Evolutionary conservation across 2,329 filamentous ascomycete species (phyloP).

Genomic region (Zasmidium cellare): DNA sequence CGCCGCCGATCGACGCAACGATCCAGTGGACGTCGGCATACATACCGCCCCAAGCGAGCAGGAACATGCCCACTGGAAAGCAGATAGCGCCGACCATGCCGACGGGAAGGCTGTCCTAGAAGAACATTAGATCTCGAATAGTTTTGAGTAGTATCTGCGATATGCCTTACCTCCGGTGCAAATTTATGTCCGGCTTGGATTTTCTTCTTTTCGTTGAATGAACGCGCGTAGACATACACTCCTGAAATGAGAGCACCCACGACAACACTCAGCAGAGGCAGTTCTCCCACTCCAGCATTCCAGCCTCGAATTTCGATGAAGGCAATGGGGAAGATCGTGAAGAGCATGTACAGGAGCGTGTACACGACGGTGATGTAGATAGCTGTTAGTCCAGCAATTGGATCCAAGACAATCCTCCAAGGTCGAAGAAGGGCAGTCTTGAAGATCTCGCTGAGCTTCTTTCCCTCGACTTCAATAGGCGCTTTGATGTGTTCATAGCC

Average conservation of each 20-base stretch:
- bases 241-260: slow-evolving; percentile 51
- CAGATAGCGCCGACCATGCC: slow-evolving; percentile 36
- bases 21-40: slow-evolving; percentile 50
- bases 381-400: slow-evolving; percentile 64
- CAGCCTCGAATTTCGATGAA: slow-evolving; percentile 62
- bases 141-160: slow-evolving; percentile 4
- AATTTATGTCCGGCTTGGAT: slow-evolving; percentile 36
- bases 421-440: slow-evolving; percentile 62
- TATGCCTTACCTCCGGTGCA: slow-evolving; percentile 46
- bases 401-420: slow-evolving; percentile 71
- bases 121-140: background rate
- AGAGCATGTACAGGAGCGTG: slow-evolving; percentile 52
- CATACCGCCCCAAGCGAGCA: slow-evolving; percentile 36
- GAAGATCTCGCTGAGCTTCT: slow-evolving; percentile 43
- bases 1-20: slow-evolving; percentile 47
- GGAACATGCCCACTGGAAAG: slow-evolving; percentile 37
- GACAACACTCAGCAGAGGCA: slow-evolving; percentile 47
- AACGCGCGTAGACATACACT: slow-evolving; percentile 43
- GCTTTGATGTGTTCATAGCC: slow-evolving; percentile 55
- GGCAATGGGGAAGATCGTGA: slow-evolving; percentile 57
- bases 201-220: slow-evolving; percentile 41
- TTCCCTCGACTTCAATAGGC: slow-evolving; percentile 48
- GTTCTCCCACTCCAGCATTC: slow-evolving; percentile 59
- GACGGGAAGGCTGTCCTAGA: slow-evolving; percentile 7
- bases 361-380: slow-evolving; percentile 66